A percentile compares a stretch with the other conserved stretches of the same genome.
Evolutionary conservation across 2,329 filamentous ascomycete species (phyloP).

Genomic region (Colletotrichum sp.): DNA sequence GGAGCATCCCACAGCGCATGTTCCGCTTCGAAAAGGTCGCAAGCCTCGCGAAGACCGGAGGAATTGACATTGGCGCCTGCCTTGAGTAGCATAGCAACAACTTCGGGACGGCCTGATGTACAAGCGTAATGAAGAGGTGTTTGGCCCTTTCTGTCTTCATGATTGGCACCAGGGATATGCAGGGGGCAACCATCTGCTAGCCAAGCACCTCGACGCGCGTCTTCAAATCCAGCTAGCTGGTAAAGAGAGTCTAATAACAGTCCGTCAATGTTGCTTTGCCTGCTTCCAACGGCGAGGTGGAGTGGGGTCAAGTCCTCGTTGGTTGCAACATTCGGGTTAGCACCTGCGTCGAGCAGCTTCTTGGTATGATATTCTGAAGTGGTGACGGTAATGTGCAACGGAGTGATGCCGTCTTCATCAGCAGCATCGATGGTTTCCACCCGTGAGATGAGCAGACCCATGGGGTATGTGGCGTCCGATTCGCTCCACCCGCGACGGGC

Average conservation of each 20-base stretch:
- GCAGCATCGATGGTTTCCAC: not conserved
- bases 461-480: not conserved
- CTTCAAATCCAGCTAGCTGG: not conserved
- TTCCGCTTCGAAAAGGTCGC: constrained; percentile 22
- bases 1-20: not conserved
- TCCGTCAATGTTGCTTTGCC: constrained; percentile 38
- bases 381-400: constrained; percentile 29
- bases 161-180: not conserved
- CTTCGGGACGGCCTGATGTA: constrained; percentile 27
- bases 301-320: constrained; percentile 40
- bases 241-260: constrained; percentile 25
- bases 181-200: fast-evolving
- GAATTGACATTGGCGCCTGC: constrained; percentile 25
- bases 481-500: not conserved
- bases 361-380: constrained; percentile 25
- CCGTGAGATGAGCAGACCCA: constrained; percentile 23
- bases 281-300: constrained; percentile 40
- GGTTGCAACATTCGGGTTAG: constrained; percentile 34
- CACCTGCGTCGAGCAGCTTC: constrained; percentile 39
- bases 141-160: not conserved
- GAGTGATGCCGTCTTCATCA: constrained; percentile 19
- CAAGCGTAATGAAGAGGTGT: constrained; percentile 30
- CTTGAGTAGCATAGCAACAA: constrained; percentile 28
- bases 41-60: constrained; percentile 20
- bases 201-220: not conserved